Base-by-base conservation (phyloP, 441 rosid genomes). In the Populus hybrid region DNA sequence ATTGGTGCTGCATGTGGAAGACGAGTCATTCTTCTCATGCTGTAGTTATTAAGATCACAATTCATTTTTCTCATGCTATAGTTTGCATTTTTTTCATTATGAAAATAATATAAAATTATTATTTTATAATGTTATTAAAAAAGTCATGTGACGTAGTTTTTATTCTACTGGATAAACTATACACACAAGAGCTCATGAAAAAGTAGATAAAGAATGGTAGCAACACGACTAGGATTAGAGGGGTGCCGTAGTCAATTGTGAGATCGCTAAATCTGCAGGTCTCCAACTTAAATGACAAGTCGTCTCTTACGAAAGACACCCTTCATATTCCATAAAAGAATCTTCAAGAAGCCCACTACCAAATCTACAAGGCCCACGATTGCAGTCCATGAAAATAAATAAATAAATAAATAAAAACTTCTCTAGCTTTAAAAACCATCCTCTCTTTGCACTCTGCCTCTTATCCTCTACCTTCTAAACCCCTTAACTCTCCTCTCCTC, bases 371-470 rank as follows among this genome's bases (percentile, higher is more conserved):
- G 35, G 76, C 78, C 82, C 73, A 30, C 65, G 67, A 14, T 6
- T 40, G 21, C 75, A 63, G 66, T 63, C 66, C 66, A 21, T 23
- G 10, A 63, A 63, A 63, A 63, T 40, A 3, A 3, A 61, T 21
- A 61, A 21, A 21, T 10, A 21, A 21, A 21, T 10, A 21, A 21
- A 61, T 21, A 61, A 14, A 5, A 53, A 68, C 81, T 53, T 64
- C 53, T 57, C 8, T 38, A n/a, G 70, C 46, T 14, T 76, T 21
- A 23, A 63, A 78, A 75, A 75, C n/a, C 77, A 67, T 36, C 75
- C 20, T 46, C 23, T 65, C 76, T 61, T 34, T 42, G 74, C 66
- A 1, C 7, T 10, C 6, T 10, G 66, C 28, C 66, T 63, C 66
- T 63, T 63, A 63, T 63, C 66, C 66, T 63, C 28, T 21, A 4